Percentiles rank a stretch among this genome's conserved stretches.
Evolutionary conservation across 163 green algal genomes (phyloP).

Genomic region (Prototheca cutis): DNA sequence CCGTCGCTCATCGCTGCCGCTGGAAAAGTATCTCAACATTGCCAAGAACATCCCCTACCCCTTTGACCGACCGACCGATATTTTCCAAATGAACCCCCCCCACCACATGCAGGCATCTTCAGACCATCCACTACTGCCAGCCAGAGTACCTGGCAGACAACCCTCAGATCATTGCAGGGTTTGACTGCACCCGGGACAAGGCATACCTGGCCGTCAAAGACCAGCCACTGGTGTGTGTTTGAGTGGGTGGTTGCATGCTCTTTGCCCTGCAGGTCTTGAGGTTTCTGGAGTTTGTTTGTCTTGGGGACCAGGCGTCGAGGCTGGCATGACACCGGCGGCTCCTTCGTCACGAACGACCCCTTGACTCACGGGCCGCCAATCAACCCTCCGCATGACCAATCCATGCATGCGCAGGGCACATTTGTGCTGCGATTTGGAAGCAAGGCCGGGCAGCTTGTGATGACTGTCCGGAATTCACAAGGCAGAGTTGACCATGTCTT

Average conservation of each 20-base stretch:
- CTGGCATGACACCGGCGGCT: background rate
- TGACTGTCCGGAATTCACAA: background rate
- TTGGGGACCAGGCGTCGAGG: no score
- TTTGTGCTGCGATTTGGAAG: background rate
- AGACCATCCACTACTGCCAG: background rate
- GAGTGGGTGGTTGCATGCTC: background rate
- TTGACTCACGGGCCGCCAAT: background rate
- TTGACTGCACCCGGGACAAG: background rate
- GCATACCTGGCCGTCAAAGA: background rate
- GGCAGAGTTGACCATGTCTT: background rate
- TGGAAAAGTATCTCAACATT: background rate
- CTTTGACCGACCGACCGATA: background rate
- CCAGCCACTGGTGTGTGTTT: background rate
- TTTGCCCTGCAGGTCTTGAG: background rate
- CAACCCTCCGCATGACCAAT: background rate
- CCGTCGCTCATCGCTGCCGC: no score
- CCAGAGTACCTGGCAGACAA: background rate
- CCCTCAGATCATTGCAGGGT: background rate
- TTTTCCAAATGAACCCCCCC: background rate
- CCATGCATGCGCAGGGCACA: background rate
- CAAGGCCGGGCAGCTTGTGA: conserved; percentile 1
- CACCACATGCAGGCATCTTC: background rate
- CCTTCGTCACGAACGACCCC: background rate
- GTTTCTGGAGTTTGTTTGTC: background rate
- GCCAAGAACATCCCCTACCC: background rate